A percentile compares a stretch with the other conserved stretches of the same genome.
Conservation (phyloP, 495 filamentous ascomycete genomes). For the Neurospora tetrasperma region DNA sequence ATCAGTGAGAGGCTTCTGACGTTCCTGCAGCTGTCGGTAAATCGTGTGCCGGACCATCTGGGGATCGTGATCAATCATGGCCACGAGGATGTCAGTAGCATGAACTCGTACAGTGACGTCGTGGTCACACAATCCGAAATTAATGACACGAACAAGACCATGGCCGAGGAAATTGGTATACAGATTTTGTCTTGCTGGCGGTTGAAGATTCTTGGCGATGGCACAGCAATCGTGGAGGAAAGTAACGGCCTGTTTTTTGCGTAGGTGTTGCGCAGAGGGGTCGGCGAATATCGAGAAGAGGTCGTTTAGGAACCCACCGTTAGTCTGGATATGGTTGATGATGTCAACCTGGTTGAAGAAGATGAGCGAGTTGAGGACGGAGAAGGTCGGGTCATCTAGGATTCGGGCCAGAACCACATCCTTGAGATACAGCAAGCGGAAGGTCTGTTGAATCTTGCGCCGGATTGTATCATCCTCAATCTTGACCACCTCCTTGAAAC, state of each 20-base stretch:
- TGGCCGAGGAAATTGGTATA: conserved; percentile 84
- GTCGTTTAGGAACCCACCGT: conserved; percentile 66
- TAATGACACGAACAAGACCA: conserved; percentile 82
- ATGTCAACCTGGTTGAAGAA: conserved; percentile 99
- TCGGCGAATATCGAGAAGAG: conserved; percentile 81
- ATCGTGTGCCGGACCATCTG: conserved; percentile 88
- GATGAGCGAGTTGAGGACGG: conserved; percentile 92
- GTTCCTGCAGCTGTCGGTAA: conserved; percentile 81
- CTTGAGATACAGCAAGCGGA: conserved; percentile 94
- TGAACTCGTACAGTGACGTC: conserved; percentile 83
- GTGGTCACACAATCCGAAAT: conserved; percentile 74
- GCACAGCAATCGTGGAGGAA: conserved; percentile 96
- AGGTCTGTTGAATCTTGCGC: conserved; percentile 91
- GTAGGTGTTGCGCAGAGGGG: conserved; percentile 49
- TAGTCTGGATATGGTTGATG: conserved; percentile 79
- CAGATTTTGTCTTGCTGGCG: conserved; percentile 62
- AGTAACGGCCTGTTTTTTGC: conserved; percentile 87
- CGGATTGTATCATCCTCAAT: conserved; percentile 73
- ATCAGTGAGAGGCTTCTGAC: conserved; percentile 78
- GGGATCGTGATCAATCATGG: conserved; percentile 92
- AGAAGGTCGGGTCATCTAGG: conserved; percentile 94
- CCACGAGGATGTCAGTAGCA: conserved; percentile 86
- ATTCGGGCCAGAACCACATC: conserved; percentile 95
- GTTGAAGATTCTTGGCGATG: conserved; percentile 90
- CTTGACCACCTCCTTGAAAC: conserved; percentile 91